Percentiles rank a stretch among this genome's conserved stretches.
These are phyloP conservation scores for Mycena leptocephala DNA, from an alignment of 768 basidiomycete species.

Conservation along the genomic window DNA sequence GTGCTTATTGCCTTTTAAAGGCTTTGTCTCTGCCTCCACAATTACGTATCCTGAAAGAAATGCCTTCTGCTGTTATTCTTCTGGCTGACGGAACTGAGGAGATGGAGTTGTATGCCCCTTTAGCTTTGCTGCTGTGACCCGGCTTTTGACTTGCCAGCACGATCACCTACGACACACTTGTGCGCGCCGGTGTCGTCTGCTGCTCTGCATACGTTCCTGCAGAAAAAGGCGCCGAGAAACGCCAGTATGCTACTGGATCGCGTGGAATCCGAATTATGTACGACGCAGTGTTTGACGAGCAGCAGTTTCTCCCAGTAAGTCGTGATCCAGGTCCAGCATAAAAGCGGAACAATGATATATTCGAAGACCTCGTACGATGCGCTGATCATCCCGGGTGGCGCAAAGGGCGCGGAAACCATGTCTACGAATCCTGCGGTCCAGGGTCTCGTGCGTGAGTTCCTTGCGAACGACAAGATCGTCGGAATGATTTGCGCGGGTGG, in stretches of 20 bases:
- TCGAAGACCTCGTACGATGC: conserved; percentile 65
- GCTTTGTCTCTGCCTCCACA: too few species aligned
- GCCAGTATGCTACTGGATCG: conserved; percentile 75
- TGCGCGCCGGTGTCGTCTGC: conserved; percentile 79
- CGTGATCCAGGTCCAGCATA: neutral
- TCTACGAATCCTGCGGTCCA: conserved; percentile 74
- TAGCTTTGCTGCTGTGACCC: neutral
- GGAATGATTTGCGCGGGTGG: conserved; percentile 91
- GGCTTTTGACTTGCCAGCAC: conserved; percentile 66
- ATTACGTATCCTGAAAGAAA: conserved; percentile 14
- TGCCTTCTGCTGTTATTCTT: conserved; percentile 78
- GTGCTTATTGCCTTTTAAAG: too few species aligned
- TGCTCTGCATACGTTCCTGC: conserved; percentile 74
- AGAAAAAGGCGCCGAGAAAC: conserved; percentile 42
- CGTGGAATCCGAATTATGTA: conserved; percentile 83
- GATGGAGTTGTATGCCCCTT: conserved; percentile 83
- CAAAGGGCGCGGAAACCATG: conserved; percentile 84
- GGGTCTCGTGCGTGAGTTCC: conserved; percentile 71
- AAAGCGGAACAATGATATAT: too few species aligned
- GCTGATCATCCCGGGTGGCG: conserved; percentile 84
- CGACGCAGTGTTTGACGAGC: conserved; percentile 68
- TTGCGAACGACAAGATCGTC: conserved; percentile 70
- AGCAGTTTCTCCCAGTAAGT: conserved; percentile 65
- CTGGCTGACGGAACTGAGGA: conserved; percentile 91
- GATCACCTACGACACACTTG: conserved; percentile 87